Base-by-base conservation (phyloP, 495 filamentous ascomycete genomes). In the Xylaria acuta region DNA sequence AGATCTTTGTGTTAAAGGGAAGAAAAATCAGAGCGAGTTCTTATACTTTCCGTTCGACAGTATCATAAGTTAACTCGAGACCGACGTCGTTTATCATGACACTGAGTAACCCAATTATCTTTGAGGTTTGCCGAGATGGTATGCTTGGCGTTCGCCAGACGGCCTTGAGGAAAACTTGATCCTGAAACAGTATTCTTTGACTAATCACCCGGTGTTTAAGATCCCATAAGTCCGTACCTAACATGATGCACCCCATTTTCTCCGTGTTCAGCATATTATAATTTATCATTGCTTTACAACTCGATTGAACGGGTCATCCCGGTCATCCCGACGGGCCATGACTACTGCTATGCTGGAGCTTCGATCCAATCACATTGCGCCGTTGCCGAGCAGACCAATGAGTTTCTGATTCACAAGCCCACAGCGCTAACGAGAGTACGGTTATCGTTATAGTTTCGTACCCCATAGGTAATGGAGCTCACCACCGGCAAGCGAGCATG, bases 311-410 rank as follows among this genome's bases (percentile, higher is more conserved):
- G 45, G 18, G n/a, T 56, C 12, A 56, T 56, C 25, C 53, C 25
- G 25, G 53, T 32, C 27, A 18, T 32, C 14, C 27, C 5, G 12
- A 5, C 5, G 6, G 25, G 51, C 51, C 22, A 18, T 25, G 45
- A 18, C 1, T 41, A 6, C 38, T 12, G 14, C 47, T 25, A 22
- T 25, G 16, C 45, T 47, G 5, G 47, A 56, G 18, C 4, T 32
- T 18, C n/a, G 25, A 18, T 56, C 53, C 53, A 56, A 56, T 56
- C 27, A 56, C 14, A 56, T 56, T 30, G 27, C 27, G 12, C 27
- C 6, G 5, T 56, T 56, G 53, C 53, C 53, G 53, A 56, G 53
- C 53, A 56, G 14, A 32, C 53, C 53, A 56, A 56, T 32, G 27
- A 30, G 25, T 16, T 56, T 32, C 22, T 3, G 27, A 56, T 56